Evolutionary conservation across 208 protist genomes (phyloP), one percentile per base, ranked within the genome.

Genomic region (Angomonas deanei): DNA sequence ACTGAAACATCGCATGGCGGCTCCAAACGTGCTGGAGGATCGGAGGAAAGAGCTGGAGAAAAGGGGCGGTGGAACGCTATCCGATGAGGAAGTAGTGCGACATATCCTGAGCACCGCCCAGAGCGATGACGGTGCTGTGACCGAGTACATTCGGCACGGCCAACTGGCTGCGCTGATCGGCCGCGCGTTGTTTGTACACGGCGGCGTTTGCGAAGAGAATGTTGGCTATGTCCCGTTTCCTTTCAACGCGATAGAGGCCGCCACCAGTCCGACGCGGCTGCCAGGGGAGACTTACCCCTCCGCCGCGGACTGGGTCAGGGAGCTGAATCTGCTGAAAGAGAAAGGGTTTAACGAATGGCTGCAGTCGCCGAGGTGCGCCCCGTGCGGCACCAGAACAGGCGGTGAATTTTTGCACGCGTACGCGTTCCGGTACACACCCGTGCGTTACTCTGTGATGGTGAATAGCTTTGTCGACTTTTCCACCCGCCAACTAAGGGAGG

Each of bases 101-200:
- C 75, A 65, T 66, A 87, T 83, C 66, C 21, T 84, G 15, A 34
- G 38, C 8, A 61, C 63, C 8, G 57, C 64, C 5, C 5, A 3
- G 42, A 33, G n/a, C 36, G 69, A 70, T 10, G 77, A 66, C 28
- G 77, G 77, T 19, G 69, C 74, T 4, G 78, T 76, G 33, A 66
- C 77, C 57, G 68, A 76, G 31, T 87, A 83, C 62, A 55, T 91
- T 17, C 57, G 66, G 38, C 64, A 69, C 23, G 78, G 61, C 19
- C 68, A 71, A 15, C 42, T 91, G 11, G 72, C 65, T 19, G 53
- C 34, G 23, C 38, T 77, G 23, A 3, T 85, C 0, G 75, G 66
- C 30, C 47, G 68, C n/a, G 50, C 57, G 48, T 67, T 91, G 11
- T 91, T 91, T 61, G 78, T 85, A 38, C 84, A 91, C 61, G 84